Conservation (phyloP, 2,329 filamentous ascomycete genomes). For the Pyricularia sp. region DNA sequence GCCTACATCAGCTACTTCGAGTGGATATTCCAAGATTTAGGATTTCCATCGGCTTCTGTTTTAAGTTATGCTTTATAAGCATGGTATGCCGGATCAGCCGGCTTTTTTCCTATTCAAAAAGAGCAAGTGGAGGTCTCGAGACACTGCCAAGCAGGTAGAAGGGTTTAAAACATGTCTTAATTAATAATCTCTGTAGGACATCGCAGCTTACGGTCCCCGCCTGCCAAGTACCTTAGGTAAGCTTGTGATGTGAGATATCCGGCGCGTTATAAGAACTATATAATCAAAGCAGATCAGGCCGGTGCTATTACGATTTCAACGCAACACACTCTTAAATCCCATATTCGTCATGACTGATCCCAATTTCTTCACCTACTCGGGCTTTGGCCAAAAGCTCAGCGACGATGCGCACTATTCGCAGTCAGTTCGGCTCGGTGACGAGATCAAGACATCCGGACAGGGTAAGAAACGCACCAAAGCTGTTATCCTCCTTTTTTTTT, state of each 20-base stretch:
- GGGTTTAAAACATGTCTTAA: too few relatives aligned
- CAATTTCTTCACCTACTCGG: conserved; percentile 20
- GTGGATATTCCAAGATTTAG: too few relatives aligned
- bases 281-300: background rate
- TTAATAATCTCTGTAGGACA: background rate
- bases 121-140: too few relatives aligned
- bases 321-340: background rate
- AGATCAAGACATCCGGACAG: conserved; percentile 33
- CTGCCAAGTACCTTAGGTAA: background rate
- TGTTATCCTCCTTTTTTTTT: background rate
- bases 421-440: conserved; percentile 32
- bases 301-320: background rate
- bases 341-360: background rate
- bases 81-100: too few relatives aligned
- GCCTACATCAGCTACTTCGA: too few relatives aligned
- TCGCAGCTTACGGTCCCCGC: background rate
- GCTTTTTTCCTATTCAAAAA: too few relatives aligned
- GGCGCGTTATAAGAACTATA: background rate
- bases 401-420: conserved; percentile 28
- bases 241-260: background rate
- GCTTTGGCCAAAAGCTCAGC: conserved; percentile 17
- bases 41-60: too few relatives aligned
- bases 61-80: too few relatives aligned
- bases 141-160: too few relatives aligned
- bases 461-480: conserved; percentile 11